These are phyloP conservation scores for Alternaria gaisen DNA, from an alignment of 2,329 filamentous ascomycete species.

Conservation along the genomic window DNA sequence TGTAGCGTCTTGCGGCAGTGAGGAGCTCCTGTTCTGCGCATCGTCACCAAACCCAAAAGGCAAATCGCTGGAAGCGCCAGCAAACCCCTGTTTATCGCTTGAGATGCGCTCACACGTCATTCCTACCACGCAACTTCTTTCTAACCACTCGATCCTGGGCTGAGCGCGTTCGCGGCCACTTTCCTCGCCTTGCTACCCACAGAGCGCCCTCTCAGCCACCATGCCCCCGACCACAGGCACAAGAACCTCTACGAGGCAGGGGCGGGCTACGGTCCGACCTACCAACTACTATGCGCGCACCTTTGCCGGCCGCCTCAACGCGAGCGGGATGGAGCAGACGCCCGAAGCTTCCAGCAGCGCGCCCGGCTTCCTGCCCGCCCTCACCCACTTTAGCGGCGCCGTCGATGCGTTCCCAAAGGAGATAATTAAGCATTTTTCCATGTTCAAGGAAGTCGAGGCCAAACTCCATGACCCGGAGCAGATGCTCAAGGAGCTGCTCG, in stretches of 20 bases:
- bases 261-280: conserved; percentile 57
- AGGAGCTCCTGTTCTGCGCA: conserved; percentile 25
- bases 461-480: conserved; percentile 93
- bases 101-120: conserved; percentile 42
- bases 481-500: conserved; percentile 77
- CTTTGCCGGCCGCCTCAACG: conserved; percentile 51
- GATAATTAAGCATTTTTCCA: conserved; percentile 92
- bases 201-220: conserved; percentile 29
- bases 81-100: conserved; percentile 30
- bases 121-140: conserved; percentile 27
- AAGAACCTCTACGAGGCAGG: conserved; percentile 55
- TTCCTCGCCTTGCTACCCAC: conserved; percentile 25
- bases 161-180: conserved; percentile 32
- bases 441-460: conserved; percentile 96
- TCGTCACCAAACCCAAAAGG: conserved; percentile 20
- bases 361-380: conserved; percentile 69
- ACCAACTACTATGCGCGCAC: conserved; percentile 62
- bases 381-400: conserved; percentile 85
- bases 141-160: conserved; percentile 20
- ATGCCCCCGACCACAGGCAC: conserved; percentile 50
- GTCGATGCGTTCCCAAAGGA: conserved; percentile 93
- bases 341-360: conserved; percentile 48
- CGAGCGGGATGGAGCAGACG: conserved; percentile 50
- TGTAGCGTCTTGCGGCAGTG: conserved; percentile 16
- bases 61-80: conserved; percentile 32